These are phyloP conservation scores for Coniferiporia weirii DNA, from an alignment of 1,284 basidiomycete species.

Conservation along the genomic window DNA sequence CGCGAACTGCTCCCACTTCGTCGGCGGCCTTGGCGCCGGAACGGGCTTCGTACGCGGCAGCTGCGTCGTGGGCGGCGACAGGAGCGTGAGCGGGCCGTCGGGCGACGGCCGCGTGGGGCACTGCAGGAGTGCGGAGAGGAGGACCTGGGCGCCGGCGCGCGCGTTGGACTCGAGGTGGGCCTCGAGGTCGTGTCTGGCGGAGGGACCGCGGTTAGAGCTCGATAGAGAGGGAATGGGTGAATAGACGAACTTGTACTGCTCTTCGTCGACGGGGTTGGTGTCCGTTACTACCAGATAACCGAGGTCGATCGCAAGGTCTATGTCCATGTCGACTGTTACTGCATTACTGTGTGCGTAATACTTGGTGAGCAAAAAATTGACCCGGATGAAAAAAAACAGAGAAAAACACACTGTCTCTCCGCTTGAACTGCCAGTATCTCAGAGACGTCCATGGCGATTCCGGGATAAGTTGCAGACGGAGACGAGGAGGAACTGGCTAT, in stretches of 20 bases:
- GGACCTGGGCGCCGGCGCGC: slow-evolving; percentile 81
- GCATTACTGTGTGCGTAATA: slow-evolving; percentile 46
- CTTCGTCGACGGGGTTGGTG: slow-evolving; percentile 77
- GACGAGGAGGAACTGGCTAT: neutral
- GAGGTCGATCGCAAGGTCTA: slow-evolving; percentile 76
- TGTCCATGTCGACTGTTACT: slow-evolving; percentile 70
- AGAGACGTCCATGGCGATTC: slow-evolving; percentile 67
- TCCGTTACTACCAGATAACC: slow-evolving; percentile 87
- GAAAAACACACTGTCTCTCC: slow-evolving; percentile 49
- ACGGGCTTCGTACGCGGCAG: slow-evolving; percentile 90
- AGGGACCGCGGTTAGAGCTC: neutral
- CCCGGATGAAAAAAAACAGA: neutral
- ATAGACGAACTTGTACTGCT: slow-evolving; percentile 63
- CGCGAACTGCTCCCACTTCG: slow-evolving; percentile 98
- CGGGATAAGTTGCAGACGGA: neutral
- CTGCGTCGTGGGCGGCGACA: slow-evolving; percentile 71
- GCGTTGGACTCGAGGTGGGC: slow-evolving; percentile 77
- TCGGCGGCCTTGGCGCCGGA: slow-evolving; percentile 87
- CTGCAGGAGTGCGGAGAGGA: slow-evolving; percentile 71
- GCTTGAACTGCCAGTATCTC: slow-evolving; percentile 65
- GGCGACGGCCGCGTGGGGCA: slow-evolving; percentile 74
- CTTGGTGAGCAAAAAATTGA: slow-evolving; percentile 12
- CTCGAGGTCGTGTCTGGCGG: slow-evolving; percentile 66
- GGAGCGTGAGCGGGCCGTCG: slow-evolving; percentile 80
- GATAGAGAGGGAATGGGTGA: neutral